Conservation (phyloP, 805 yeast genomes). For the Ogataea pini region DNA sequence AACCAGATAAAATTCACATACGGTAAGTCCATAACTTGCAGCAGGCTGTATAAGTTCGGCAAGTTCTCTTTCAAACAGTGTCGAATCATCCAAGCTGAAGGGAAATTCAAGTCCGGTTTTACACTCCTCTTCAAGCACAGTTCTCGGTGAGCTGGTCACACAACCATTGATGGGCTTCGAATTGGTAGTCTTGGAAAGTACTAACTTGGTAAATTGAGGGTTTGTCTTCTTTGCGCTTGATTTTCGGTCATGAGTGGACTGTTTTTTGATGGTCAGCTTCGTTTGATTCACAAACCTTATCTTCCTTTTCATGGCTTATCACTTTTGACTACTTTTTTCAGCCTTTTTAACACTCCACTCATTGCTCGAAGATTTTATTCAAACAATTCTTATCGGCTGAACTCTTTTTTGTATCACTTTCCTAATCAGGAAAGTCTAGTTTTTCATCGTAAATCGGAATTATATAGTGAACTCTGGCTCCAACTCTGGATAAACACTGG, state of each 20-base stretch:
- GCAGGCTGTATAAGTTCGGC: not conserved
- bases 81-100: not conserved
- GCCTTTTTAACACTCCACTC: too few species aligned
- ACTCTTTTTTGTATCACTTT: not conserved
- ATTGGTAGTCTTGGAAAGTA: not conserved
- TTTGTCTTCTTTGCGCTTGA: not conserved
- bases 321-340: too few species aligned
- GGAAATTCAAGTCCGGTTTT: not conserved
- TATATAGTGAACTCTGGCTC: not conserved
- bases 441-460: too few species aligned
- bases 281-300: not conserved
- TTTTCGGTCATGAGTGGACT: not conserved
- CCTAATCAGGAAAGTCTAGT: not conserved
- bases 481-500: not conserved
- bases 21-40: not conserved
- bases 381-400: too few species aligned
- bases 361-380: too few species aligned
- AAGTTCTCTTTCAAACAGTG: not conserved
- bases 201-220: not conserved
- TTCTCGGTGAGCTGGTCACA: not conserved
- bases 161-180: not conserved
- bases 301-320: not conserved
- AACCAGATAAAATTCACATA: not conserved
- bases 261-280: not conserved
- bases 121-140: not conserved